A percentile compares a stretch with the other conserved stretches of the same genome.
Conservation (phyloP, 805 yeast species). For the Lipomyces lipofer region DNA sequence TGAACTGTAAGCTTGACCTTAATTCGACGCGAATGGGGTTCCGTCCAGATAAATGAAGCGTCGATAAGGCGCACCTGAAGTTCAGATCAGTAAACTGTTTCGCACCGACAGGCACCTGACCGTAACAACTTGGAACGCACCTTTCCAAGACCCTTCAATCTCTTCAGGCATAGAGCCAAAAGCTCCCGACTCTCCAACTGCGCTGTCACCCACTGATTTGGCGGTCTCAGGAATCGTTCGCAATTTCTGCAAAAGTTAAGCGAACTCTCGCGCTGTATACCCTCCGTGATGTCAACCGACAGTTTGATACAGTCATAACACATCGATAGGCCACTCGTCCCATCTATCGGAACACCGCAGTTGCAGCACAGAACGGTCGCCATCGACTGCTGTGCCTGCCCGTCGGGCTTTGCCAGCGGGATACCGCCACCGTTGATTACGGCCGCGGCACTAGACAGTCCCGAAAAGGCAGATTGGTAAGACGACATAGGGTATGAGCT, state of each 20-base stretch:
- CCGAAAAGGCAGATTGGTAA: slow-evolving; percentile 23
- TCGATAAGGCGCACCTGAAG: slow-evolving; percentile 80
- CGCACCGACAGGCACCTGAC: neutral
- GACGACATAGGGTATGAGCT: too few relatives aligned
- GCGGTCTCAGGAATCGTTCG: slow-evolving; percentile 94
- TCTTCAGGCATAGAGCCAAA: slow-evolving; percentile 83
- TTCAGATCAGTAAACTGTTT: too few relatives aligned
- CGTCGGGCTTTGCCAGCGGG: slow-evolving; percentile 12
- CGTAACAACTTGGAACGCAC: slow-evolving; percentile 43
- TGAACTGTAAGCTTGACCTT: slow-evolving; percentile 90
- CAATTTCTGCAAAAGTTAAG: slow-evolving; percentile 95
- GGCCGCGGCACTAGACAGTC: slow-evolving; percentile 22
- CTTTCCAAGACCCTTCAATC: slow-evolving; percentile 83
- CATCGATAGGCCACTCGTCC: slow-evolving; percentile 76
- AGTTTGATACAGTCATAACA: slow-evolving; percentile 96
- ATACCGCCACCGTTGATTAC: slow-evolving; percentile 28
- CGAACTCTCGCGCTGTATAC: slow-evolving; percentile 83
- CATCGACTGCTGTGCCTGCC: slow-evolving; percentile 13
- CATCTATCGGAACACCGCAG: slow-evolving; percentile 99
- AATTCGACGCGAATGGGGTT: slow-evolving; percentile 96
- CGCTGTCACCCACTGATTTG: slow-evolving; percentile 88
- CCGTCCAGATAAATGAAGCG: slow-evolving; percentile 97
- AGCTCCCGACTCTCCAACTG: slow-evolving; percentile 90
- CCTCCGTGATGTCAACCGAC: slow-evolving; percentile 90
- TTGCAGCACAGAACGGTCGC: slow-evolving; percentile 96